Percentiles rank a stretch among this genome's conserved stretches.
Conservation (phyloP, 495 filamentous ascomycete genomes). For the Glarea lozoyensis region DNA sequence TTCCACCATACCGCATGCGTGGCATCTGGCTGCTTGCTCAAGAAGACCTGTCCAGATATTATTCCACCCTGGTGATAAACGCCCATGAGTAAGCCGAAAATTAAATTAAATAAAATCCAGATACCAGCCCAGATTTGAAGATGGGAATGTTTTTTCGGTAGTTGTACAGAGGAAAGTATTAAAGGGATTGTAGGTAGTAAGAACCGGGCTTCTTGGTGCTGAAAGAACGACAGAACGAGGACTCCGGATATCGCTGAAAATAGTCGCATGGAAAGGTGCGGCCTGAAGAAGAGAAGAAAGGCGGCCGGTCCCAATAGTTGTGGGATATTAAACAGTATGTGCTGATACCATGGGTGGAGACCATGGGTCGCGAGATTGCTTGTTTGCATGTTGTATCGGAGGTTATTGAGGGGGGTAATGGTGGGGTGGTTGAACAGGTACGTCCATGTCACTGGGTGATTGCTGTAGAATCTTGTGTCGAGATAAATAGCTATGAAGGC, state of each 20-base stretch:
- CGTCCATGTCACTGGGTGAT: conserved; percentile 45
- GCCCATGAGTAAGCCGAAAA: conserved; percentile 78
- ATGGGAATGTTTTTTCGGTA: conserved; percentile 48
- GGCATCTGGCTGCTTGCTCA: conserved; percentile 49
- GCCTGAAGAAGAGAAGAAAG: conserved; percentile 53
- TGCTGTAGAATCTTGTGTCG: conserved; percentile 76
- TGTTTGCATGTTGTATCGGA: conserved; percentile 71
- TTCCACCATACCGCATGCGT: conserved; percentile 90
- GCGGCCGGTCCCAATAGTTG: conserved; percentile 86
- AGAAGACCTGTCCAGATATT: conserved; percentile 66
- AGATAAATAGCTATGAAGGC: conserved; percentile 61
- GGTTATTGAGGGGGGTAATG: conserved; percentile 86
- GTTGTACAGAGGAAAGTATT: conserved; percentile 70
- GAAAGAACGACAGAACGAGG: conserved; percentile 69
- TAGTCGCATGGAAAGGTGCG: conserved; percentile 47
- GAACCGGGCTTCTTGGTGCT: conserved; percentile 94
- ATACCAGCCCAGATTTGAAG: conserved; percentile 47
- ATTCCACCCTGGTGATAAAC: conserved; percentile 91
- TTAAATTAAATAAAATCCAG: conserved; percentile 80
- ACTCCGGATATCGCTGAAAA: conserved; percentile 78
- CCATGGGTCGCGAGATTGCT: conserved; percentile 83
- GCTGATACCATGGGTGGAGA: conserved; percentile 85
- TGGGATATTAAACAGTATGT: conserved; percentile 75
- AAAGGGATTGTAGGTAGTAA: conserved; percentile 81
- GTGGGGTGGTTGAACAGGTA: conserved; percentile 50